These are phyloP conservation scores for Nemania sp. DNA, from an alignment of 2,329 filamentous ascomycete species.

Conservation along the genomic window DNA sequence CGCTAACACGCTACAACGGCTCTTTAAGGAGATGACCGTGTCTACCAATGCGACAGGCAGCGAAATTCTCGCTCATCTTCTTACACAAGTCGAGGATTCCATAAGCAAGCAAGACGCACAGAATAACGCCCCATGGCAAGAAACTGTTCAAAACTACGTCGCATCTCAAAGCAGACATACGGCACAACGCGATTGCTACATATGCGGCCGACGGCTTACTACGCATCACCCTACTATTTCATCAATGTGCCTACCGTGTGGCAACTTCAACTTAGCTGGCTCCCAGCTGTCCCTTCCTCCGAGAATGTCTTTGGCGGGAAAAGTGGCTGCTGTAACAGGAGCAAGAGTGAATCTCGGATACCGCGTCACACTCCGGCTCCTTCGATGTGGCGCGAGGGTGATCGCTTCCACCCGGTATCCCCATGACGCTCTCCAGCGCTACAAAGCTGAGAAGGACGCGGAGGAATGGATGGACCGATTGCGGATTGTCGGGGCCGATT, in stretches of 20 bases:
- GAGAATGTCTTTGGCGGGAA: neutral
- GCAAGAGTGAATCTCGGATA: constrained; percentile 27
- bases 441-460: constrained; percentile 22
- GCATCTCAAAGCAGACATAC: neutral
- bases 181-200: constrained; percentile 19
- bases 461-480: constrained; percentile 24
- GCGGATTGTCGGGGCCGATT: constrained; percentile 26
- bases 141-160: constrained; percentile 11
- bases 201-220: constrained; percentile 21
- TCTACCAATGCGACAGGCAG: too few relatives aligned
- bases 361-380: constrained; percentile 23
- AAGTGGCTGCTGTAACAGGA: constrained; percentile 23
- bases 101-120: too few relatives aligned
- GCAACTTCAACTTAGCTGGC: constrained; percentile 22
- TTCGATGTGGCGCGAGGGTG: constrained; percentile 29
- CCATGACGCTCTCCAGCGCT: constrained; percentile 24
- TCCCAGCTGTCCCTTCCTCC: too few relatives aligned
- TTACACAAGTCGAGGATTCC: too few relatives aligned
- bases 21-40: too few relatives aligned
- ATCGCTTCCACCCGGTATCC: constrained; percentile 33
- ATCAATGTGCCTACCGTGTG: constrained; percentile 29
- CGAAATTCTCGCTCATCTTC: too few relatives aligned
- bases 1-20: too few relatives aligned
- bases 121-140: constrained; percentile 9
- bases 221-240: constrained; percentile 15